Percentiles rank a stretch among this genome's conserved stretches.
Evolutionary conservation across 805 yeast species (phyloP).

Genomic region (Suhomyces sp.): DNA sequence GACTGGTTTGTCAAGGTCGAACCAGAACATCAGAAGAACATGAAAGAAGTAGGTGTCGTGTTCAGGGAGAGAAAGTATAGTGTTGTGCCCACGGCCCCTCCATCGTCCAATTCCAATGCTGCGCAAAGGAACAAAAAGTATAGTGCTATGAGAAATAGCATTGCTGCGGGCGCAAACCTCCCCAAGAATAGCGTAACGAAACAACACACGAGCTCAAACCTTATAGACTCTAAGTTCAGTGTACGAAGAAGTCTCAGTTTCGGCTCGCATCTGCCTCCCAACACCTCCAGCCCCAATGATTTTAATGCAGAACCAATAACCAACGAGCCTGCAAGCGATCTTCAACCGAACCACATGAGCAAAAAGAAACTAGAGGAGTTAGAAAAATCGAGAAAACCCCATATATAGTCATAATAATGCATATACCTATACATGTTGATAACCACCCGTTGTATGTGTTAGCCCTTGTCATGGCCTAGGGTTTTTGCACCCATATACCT

Average conservation of each 20-base stretch:
- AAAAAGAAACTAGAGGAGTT: conserved; percentile 27
- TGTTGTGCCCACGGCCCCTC: conserved; percentile 76
- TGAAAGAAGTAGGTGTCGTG: conserved; percentile 68
- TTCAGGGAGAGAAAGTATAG: conserved; percentile 67
- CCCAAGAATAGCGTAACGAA: not conserved
- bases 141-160: conserved; percentile 2
- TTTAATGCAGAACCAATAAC: not conserved
- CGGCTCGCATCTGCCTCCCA: conserved; percentile 8
- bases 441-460: not conserved
- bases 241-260: conserved; percentile 24
- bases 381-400: conserved; percentile 27
- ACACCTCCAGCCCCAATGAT: not conserved
- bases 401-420: not conserved
- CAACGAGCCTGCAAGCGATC: not conserved
- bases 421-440: not conserved
- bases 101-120: conserved; percentile 18
- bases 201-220: not conserved
- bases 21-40: conserved; percentile 52
- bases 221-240: conserved; percentile 15
- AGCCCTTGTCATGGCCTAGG: not conserved
- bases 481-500: not conserved
- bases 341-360: conserved; percentile 11
- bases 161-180: not conserved
- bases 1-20: conserved; percentile 77
- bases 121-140: conserved; percentile 5